Percentiles rank a stretch among this genome's conserved stretches.
Conservation (phyloP, 129 eudicot genomes). For the Mikania micrantha region DNA sequence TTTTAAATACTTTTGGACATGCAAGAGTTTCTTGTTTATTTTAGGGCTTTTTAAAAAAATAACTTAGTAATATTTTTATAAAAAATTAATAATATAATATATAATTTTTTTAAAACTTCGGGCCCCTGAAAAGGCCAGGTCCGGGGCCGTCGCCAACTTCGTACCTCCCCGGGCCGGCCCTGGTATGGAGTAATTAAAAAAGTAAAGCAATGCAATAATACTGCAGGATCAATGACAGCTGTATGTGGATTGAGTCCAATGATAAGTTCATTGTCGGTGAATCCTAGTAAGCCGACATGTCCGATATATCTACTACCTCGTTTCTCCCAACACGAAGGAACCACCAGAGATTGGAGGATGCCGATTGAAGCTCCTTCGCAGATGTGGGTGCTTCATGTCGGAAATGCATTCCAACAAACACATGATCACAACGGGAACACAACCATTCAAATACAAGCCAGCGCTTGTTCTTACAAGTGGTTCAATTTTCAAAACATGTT, state of each 20-base stretch:
- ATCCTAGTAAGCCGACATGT: conserved; percentile 82
- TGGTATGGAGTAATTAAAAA: background rate
- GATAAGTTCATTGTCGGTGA: conserved; percentile 75
- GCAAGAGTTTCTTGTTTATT: no score
- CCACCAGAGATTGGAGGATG: conserved; percentile 54
- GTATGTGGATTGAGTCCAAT: conserved; percentile 83
- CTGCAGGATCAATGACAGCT: conserved; percentile 92
- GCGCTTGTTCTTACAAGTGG: conserved; percentile 80
- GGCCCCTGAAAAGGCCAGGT: no score
- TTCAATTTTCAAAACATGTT: conserved; percentile 93
- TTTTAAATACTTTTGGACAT: no score
- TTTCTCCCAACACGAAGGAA: conserved; percentile 13
- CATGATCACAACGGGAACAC: conserved; percentile 47
- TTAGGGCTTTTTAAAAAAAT: no score
- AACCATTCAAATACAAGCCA: conserved; percentile 69
- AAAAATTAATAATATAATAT: no score
- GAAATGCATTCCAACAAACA: conserved; percentile 63
- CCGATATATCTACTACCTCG: conserved; percentile 91
- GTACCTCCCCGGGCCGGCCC: no score
- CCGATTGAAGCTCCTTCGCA: conserved; percentile 91
- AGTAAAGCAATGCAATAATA: background rate
- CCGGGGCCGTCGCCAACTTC: no score
- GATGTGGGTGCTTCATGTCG: conserved; percentile 85
- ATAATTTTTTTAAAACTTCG: no score
- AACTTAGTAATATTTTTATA: no score